phyloP scores from a whole-genome alignment of 352 stramenopile species.

The Thraustochytrium sp. region DNA sequence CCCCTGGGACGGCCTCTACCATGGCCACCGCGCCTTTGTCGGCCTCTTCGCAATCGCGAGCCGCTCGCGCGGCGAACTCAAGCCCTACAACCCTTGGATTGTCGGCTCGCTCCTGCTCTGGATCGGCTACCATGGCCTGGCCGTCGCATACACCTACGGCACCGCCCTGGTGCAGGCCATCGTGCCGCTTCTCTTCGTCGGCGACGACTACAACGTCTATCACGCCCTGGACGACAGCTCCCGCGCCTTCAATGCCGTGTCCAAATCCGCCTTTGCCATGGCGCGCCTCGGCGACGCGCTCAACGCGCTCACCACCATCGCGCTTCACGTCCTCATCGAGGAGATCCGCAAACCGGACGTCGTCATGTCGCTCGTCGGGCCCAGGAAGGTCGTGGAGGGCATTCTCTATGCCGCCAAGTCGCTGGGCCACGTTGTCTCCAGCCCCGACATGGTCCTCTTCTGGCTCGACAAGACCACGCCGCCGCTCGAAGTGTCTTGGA shows the following conservation, averaged over 20 bases:
- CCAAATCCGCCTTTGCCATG: background rate
- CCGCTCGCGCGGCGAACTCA: background rate
- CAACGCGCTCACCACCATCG: background rate
- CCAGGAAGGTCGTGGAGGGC: constrained; percentile 38
- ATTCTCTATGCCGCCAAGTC: constrained; percentile 33
- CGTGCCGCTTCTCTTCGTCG: background rate
- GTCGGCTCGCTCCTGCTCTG: constrained; percentile 27
- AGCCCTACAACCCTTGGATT: background rate
- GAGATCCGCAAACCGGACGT: constrained; percentile 22
- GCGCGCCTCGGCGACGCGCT: constrained; percentile 13
- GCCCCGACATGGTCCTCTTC: constrained; percentile 3
- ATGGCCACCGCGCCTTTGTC: constrained; percentile 15
- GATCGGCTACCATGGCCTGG: background rate
- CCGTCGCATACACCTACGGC: background rate
- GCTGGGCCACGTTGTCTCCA: constrained; percentile 28
- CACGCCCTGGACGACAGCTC: background rate
- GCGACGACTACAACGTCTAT: background rate
- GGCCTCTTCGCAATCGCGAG: background rate
- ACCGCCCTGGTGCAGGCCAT: background rate
- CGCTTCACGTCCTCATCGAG: constrained; percentile 15
- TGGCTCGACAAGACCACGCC: constrained; percentile 26
- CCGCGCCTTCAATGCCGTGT: background rate
- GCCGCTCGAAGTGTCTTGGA: constrained; percentile 7
- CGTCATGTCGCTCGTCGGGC: constrained; percentile 18
- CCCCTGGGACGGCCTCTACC: background rate